Conservation (phyloP, 371 early-diverging fungal genomes). For the Paramicrosporidium saccamoebae region DNA sequence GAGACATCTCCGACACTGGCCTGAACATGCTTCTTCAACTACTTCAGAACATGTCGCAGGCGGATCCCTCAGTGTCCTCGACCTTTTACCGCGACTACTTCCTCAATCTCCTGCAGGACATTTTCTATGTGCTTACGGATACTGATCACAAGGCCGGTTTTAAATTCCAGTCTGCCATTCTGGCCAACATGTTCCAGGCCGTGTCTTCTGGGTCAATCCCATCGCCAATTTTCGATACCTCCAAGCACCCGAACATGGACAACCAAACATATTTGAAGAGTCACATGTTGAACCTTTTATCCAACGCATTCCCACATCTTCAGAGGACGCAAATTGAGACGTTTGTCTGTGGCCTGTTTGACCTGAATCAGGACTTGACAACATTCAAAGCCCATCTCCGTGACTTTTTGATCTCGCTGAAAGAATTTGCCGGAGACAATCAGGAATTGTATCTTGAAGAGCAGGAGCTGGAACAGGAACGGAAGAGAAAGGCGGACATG, state of each 20-base stretch:
- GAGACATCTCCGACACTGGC: slow-evolving; percentile 77
- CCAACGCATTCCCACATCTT: slow-evolving; percentile 68
- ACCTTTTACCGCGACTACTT: slow-evolving; percentile 66
- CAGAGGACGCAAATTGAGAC: slow-evolving; percentile 45
- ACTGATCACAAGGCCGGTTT: slow-evolving; percentile 90
- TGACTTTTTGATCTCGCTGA: slow-evolving; percentile 84
- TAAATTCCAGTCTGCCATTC: slow-evolving; percentile 52
- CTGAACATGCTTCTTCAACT: slow-evolving; percentile 50
- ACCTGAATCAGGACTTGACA: slow-evolving; percentile 25
- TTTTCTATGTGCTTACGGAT: slow-evolving; percentile 83
- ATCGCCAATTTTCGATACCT: slow-evolving; percentile 31
- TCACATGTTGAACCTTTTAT: slow-evolving; percentile 38
- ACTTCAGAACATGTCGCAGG: slow-evolving; percentile 29
- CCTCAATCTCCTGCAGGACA: slow-evolving; percentile 54
- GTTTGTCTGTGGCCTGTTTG: slow-evolving; percentile 59
- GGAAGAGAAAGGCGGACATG: slow-evolving; percentile 33
- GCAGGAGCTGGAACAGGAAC: slow-evolving; percentile 48
- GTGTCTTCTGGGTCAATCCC: slow-evolving; percentile 41
- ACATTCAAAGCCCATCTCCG: slow-evolving; percentile 68
- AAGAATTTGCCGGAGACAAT: slow-evolving; percentile 73
- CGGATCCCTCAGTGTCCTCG: slow-evolving; percentile 37
- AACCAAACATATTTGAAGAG: slow-evolving; percentile 41
- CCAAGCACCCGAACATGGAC: slow-evolving; percentile 17
- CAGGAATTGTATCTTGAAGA: slow-evolving; percentile 57
- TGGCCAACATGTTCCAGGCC: slow-evolving; percentile 51